Evolutionary conservation across 108 stramenopile genomes (phyloP), one percentile per base, ranked within the genome.

Genomic region (Skeletonema costatum): DNA sequence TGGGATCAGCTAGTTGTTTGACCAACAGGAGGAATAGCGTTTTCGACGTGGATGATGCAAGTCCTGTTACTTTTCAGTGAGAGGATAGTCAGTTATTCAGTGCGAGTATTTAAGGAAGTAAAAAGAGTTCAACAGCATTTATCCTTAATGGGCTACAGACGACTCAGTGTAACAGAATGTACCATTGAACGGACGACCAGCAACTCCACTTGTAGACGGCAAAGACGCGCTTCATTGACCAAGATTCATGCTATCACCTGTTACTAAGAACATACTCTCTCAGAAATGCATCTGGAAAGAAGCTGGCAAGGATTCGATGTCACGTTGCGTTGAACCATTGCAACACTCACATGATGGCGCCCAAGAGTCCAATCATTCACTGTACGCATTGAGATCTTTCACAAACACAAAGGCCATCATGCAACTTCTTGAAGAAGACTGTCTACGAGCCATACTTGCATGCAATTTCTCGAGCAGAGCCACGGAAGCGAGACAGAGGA

Each of bases 21-120:
- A n/a, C n/a, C 75, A 89, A 76, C 86, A 92, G 73, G 88, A 93
- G 71, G n/a, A 96, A 96, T 72, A 90, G 89, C 13, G 89, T 93
- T 16, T 77, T 96, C 16, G 77, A 91, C 35, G 71, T 80, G 11
- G 65, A 73, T 4, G 88, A 93, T 76, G 92, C 83, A 8, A n/a
- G 16, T 84, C 9, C 31, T n/a, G 50, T 17, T 79, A 93, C 35
- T 90, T 90, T n/a, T n/a, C n/a, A 60, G 77, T n/a, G 46, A 70
- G 17, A 84, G 70, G 31, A 51, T 1, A 72, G 35, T 6, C 84
- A 5, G 13, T 59, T 13, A 17, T 67, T 60, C 39, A 62, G 32
- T 17, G 69, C 1, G 67, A 76, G 5, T 0, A 0, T 4, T 35
- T n/a, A n/a, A n/a, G n/a, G 21, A 61, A 29, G 2, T 35, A n/a